Evolutionary conservation across 345 rosid species (phyloP).

Genomic region (Euphorbia tirucalli): DNA sequence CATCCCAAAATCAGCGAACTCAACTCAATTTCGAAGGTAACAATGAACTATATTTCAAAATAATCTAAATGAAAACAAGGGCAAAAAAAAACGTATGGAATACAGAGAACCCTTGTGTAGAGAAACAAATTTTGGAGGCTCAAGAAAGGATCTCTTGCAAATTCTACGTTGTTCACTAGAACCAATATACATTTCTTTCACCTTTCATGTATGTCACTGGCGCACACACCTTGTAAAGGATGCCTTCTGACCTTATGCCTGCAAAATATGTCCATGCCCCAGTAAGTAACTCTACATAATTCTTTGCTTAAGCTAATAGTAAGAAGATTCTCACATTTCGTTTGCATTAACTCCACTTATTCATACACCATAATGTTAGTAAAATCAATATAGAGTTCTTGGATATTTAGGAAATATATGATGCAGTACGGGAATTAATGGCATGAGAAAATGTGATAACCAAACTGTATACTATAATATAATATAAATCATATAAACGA

Average conservation of each 20-base stretch:
- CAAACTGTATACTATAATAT: too few relatives aligned
- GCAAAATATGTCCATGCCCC: conserved; percentile 25
- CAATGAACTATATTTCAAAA: conserved; percentile 24
- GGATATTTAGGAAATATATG: not conserved
- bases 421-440: not conserved
- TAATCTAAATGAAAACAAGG: conserved; percentile 1
- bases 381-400: too few relatives aligned
- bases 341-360: too few relatives aligned
- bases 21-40: conserved; percentile 10
- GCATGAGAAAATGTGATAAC: too few relatives aligned
- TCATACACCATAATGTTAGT: too few relatives aligned
- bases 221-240: too few relatives aligned
- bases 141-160: conserved; percentile 28
- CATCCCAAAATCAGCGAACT: not conserved
- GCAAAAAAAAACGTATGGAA: conserved; percentile 17
- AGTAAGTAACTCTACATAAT: too few relatives aligned
- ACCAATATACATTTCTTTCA: conserved; percentile 35
- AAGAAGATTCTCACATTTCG: not conserved
- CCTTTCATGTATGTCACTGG: conserved; percentile 23
- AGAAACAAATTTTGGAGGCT: conserved; percentile 14
- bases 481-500: conserved; percentile 16
- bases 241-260: conserved; percentile 25
- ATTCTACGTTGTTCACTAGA: conserved; percentile 28
- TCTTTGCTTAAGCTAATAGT: too few relatives aligned
- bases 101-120: conserved; percentile 13